Percentiles rank a stretch among this genome's conserved stretches.
These are phyloP conservation scores for Galerina marginata DNA, from an alignment of 768 basidiomycete genomes.

Conservation along the genomic window DNA sequence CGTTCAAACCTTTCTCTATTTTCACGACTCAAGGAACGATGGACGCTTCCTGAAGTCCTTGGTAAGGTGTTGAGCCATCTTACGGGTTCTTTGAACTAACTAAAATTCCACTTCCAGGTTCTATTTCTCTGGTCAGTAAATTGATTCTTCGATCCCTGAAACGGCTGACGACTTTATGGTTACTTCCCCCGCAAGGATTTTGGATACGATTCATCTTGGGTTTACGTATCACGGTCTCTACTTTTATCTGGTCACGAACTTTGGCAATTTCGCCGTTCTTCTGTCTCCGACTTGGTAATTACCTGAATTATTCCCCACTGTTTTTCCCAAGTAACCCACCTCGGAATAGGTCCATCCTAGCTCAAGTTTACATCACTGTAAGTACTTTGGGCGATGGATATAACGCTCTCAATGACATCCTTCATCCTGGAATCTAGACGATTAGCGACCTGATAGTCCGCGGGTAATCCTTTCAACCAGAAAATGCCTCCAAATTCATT, in stretches of 20 bases:
- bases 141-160: background rate
- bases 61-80: background rate
- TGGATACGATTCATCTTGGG: conserved; percentile 16
- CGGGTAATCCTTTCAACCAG: background rate
- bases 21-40: background rate
- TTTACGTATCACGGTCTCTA: conserved; percentile 18
- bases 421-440: background rate
- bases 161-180: background rate
- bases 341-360: conserved; percentile 7
- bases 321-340: too few species aligned
- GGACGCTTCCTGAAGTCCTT: background rate
- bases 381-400: background rate
- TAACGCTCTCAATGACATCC: background rate
- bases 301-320: background rate
- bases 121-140: background rate
- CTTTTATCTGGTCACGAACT: conserved; percentile 17
- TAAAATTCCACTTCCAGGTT: background rate
- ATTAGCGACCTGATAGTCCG: conserved; percentile 18
- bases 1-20: conserved; percentile 6
- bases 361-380: conserved; percentile 12
- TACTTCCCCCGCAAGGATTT: conserved; percentile 2
- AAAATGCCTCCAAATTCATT: background rate
- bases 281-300: conserved; percentile 11
- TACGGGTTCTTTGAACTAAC: background rate
- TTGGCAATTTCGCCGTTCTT: conserved; percentile 12